Base-by-base conservation (phyloP, 495 filamentous ascomycete species). In the Daldinia bambusicola region DNA sequence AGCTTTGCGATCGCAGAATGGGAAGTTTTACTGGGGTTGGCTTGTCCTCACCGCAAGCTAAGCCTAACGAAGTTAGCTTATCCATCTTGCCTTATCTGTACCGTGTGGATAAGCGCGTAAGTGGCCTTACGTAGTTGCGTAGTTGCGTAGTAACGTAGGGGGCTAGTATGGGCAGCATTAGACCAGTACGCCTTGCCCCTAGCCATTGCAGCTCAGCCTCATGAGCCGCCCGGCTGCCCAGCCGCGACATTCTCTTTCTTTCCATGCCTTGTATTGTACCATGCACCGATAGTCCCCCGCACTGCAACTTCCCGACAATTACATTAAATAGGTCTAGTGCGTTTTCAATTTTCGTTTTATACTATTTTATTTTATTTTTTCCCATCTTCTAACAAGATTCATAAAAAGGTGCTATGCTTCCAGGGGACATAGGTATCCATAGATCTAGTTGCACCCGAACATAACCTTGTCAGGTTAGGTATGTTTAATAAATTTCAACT, bases 1-100 rank as follows among this genome's bases (percentile, higher is more conserved):
- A 72, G 69, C 69, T 72, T 69, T 72, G 69, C 69, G 69, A 72
- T 72, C 64, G 69, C 30, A 63, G 59, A 37, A 67, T 55, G 60
- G 69, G 58, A 63, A 67, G 63, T 67, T 71, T 71, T 67, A 71
- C 69, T 71, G 59, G 63, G 69, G 63, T 63, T 62, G 51, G 52
- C 58, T 61, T 41, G 30, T 71, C 48, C 38, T 59, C 20, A 48
- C 45, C 4, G 59, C 4, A 31, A 4, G 31, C 45, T 67, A 67
- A 60, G 6, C 63, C 37, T 32, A 58, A 59, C 1, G 4, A 0
- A 9, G 58, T 61, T 70, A 65, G 50, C 5, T 2, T 16, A 31
- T 32, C 50, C 56, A 55, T 43, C 31, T 40, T 16, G 18, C 13
- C n/a, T 45, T 63, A 43, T 51, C 34, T 48, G 59, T 38, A 48